A percentile compares a stretch with the other conserved stretches of the same genome.
Conservation (phyloP, 352 stramenopile species). For the Phytophthora ohioensis region DNA sequence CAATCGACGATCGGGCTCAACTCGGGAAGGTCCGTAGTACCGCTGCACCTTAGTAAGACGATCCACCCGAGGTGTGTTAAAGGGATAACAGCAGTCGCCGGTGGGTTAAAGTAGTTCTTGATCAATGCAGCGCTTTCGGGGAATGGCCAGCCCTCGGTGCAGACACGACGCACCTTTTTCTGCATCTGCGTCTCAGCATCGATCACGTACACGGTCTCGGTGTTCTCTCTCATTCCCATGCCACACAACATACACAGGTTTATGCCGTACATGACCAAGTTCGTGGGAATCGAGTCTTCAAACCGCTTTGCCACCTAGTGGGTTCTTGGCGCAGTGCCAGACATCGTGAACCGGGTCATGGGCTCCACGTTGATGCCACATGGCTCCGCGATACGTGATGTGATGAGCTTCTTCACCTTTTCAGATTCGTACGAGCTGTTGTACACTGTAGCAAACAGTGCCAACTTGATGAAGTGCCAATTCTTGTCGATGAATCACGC, state of each 20-base stretch:
- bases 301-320: conserved; percentile 7
- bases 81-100: not conserved
- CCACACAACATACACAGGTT: conserved; percentile 12
- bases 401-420: not conserved
- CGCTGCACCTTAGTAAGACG: not conserved
- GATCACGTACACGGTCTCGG: not conserved
- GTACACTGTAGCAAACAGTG: not conserved
- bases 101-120: conserved; percentile 11
- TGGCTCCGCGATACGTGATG: not conserved
- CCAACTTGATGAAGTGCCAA: conserved; percentile 1
- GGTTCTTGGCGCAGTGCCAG: not conserved
- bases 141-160: not conserved
- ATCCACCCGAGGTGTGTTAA: too few species aligned
- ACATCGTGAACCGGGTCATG: conserved; percentile 8
- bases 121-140: not conserved
- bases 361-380: not conserved
- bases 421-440: not conserved
- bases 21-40: conserved; percentile 1
- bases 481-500: conserved; percentile 7
- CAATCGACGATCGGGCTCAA: not conserved
- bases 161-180: not conserved
- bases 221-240: conserved; percentile 8
- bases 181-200: not conserved
- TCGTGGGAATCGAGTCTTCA: not conserved
- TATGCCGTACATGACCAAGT: conserved; percentile 9